Evolutionary conservation across 176 grass and related monocot genomes (phyloP).

Genomic region (Echinochloa phyllopogon): DNA sequence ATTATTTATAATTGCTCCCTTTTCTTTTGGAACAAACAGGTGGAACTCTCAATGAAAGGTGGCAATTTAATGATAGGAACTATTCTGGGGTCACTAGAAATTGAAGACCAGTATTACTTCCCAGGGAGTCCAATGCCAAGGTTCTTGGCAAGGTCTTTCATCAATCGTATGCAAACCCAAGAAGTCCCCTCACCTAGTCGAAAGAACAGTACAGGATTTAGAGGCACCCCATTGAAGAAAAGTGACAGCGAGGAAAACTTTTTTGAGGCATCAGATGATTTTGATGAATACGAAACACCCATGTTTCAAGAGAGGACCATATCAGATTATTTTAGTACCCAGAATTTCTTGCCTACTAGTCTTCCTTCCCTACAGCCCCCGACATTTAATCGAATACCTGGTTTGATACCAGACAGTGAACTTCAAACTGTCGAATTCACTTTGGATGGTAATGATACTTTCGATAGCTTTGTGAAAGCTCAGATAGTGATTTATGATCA

Average conservation of each 20-base stretch:
- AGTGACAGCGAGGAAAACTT: conserved; percentile 82
- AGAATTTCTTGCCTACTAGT: conserved; percentile 53
- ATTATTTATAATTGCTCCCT: background rate
- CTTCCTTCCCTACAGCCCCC: conserved; percentile 70
- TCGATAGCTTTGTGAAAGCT: conserved; percentile 92
- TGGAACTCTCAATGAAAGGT: conserved; percentile 87
- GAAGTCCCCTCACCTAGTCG: conserved; percentile 37
- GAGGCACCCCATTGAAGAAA: conserved; percentile 61
- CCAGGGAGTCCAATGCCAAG: conserved; percentile 60
- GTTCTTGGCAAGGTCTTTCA: conserved; percentile 93
- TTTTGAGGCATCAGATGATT: conserved; percentile 94
- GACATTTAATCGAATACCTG: conserved; percentile 75
- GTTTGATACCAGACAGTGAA: conserved; percentile 80
- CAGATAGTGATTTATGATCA: conserved; percentile 92
- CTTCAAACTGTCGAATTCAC: conserved; percentile 52
- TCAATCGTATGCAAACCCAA: conserved; percentile 63
- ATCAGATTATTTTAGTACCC: conserved; percentile 64
- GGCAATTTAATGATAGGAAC: conserved; percentile 87
- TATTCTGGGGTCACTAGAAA: conserved; percentile 89
- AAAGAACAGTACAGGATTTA: conserved; percentile 48
- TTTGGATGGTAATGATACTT: conserved; percentile 57
- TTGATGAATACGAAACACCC: conserved; percentile 78
- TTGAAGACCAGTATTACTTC: conserved; percentile 83
- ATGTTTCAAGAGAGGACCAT: conserved; percentile 55
- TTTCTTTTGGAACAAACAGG: conserved; percentile 60